Evolutionary conservation across 768 basidiomycete species (phyloP).

Genomic region (Termitomyces heimii): DNA sequence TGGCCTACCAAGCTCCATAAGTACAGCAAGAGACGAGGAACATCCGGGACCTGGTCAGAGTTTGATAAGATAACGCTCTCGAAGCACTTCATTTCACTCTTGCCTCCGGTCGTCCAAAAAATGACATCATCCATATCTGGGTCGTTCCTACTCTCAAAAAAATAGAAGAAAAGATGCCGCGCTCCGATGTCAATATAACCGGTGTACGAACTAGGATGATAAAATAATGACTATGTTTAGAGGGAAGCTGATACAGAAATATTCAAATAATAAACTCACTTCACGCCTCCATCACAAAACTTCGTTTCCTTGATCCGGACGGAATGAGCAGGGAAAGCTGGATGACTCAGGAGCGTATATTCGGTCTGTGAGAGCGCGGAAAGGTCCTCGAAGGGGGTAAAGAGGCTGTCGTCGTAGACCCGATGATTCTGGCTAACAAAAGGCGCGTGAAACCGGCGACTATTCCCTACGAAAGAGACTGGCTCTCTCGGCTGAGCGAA

Average conservation of each 20-base stretch:
- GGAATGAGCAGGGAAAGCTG: conserved; percentile 42
- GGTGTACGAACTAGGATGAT: conserved; percentile 41
- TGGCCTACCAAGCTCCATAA: conserved; percentile 62
- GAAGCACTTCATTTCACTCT: not conserved
- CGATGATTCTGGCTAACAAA: not conserved
- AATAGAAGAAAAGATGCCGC: conserved; percentile 69
- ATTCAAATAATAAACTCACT: conserved; percentile 14
- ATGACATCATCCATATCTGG: conserved; percentile 58
- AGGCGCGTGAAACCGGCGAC: not conserved
- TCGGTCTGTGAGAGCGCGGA: conserved; percentile 24
- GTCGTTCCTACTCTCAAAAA: conserved; percentile 65
- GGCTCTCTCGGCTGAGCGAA: not conserved
- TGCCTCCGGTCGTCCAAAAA: conserved; percentile 49
- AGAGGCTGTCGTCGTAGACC: conserved; percentile 23
- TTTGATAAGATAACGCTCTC: not conserved
- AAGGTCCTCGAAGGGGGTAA: conserved; percentile 28
- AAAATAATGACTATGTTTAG: not conserved
- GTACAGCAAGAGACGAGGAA: conserved; percentile 49
- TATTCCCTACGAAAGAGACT: not conserved
- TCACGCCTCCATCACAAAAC: conserved; percentile 57
- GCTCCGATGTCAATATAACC: conserved; percentile 65
- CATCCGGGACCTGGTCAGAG: conserved; percentile 31
- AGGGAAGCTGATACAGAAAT: not conserved
- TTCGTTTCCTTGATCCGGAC: conserved; percentile 55
- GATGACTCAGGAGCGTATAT: conserved; percentile 37